phyloP scores from a whole-genome alignment of 306 rosid genomes.

The Luffa aegyptiaca region DNA sequence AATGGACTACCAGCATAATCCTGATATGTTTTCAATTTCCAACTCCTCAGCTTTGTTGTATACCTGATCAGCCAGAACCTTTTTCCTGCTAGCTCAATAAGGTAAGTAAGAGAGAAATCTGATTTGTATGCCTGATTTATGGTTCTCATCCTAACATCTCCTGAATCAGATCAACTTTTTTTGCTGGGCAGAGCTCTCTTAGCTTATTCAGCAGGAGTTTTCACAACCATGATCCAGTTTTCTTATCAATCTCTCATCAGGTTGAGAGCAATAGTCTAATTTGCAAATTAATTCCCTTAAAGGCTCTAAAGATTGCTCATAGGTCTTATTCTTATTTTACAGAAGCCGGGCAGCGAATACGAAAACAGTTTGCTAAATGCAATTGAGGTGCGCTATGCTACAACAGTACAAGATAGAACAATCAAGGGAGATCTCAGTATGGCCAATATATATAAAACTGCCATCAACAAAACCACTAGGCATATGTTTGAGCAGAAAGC shows the following conservation, averaged over 20 bases:
- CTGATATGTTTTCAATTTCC: too few relatives aligned
- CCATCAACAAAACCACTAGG: conserved; percentile 4
- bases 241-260: background rate
- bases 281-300: background rate
- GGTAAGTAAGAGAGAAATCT: background rate
- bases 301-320: background rate
- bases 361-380: background rate
- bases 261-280: background rate
- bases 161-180: background rate
- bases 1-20: too few relatives aligned
- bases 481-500: background rate
- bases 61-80: background rate
- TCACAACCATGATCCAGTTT: background rate
- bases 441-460: background rate
- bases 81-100: background rate
- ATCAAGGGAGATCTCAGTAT: background rate
- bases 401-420: background rate
- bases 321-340: background rate
- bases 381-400: background rate
- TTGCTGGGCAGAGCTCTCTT: background rate
- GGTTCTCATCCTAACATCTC: background rate
- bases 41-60: background rate
- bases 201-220: background rate
- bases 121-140: background rate
- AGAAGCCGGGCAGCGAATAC: background rate